Evolutionary conservation across 257 asterid genomes (phyloP).

Genomic region (Vinca minor): DNA sequence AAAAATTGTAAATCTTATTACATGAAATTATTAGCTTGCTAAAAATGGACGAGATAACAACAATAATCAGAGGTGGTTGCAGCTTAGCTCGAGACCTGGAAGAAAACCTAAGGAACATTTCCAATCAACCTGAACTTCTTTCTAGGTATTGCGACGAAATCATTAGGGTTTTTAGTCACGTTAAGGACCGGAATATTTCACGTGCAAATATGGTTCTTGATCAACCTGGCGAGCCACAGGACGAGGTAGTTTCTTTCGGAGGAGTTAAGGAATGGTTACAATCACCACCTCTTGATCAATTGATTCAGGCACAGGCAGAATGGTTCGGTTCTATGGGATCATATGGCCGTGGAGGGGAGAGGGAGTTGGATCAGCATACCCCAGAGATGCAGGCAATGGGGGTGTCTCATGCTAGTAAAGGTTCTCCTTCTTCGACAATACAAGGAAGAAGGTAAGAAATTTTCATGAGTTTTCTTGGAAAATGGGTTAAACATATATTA

Average conservation of each 20-base stretch:
- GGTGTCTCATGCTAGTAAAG: conserved; percentile 29
- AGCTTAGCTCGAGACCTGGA: conserved; percentile 48
- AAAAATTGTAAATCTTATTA: neutral
- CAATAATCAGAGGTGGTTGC: conserved; percentile 41
- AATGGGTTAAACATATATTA: neutral
- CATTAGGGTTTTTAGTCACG: conserved; percentile 33
- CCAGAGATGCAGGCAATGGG: neutral
- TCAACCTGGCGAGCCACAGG: too few species aligned
- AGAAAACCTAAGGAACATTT: conserved; percentile 32
- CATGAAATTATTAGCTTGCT: neutral
- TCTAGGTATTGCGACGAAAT: conserved; percentile 45
- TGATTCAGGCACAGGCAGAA: conserved; percentile 19
- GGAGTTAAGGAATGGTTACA: conserved; percentile 41
- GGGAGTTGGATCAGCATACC: neutral
- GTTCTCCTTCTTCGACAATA: conserved; percentile 32
- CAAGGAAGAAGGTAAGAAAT: conserved; percentile 52
- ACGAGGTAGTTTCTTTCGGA: too few species aligned
- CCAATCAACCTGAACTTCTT: conserved; percentile 34
- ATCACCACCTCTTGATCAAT: conserved; percentile 22
- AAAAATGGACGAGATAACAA: conserved; percentile 47
- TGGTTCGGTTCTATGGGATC: neutral
- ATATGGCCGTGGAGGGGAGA: too few species aligned
- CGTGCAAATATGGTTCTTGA: neutral
- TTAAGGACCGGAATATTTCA: conserved; percentile 28
- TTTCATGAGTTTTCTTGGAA: neutral